A percentile compares a stretch with the other conserved stretches of the same genome.
Evolutionary conservation across 805 yeast species (phyloP).

Genomic region (Kuraishia molischiana): DNA sequence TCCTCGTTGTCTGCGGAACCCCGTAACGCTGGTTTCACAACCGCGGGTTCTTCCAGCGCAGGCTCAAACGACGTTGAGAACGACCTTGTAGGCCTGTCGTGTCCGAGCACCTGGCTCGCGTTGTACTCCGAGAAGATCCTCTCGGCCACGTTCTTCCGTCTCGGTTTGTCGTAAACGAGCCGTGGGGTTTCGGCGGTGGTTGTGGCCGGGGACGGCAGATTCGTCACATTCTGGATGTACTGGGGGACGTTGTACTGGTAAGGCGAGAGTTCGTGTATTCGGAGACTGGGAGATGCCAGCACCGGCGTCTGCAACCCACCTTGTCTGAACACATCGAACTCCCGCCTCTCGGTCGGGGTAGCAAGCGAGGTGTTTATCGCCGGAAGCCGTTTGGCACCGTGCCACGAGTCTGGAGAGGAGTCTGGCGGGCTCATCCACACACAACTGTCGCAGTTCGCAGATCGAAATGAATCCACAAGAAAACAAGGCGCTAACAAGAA

Average conservation of each 20-base stretch:
- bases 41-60: background rate
- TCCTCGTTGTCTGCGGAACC: background rate
- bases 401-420: no score
- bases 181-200: background rate
- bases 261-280: slow-evolving; percentile 1
- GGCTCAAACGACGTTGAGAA: background rate
- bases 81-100: background rate
- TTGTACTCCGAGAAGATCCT: slow-evolving; percentile 1
- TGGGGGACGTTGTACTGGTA: slow-evolving; percentile 2
- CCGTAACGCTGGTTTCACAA: no score
- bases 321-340: no score
- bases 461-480: no score
- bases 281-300: no score
- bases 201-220: slow-evolving; percentile 1
- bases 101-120: background rate
- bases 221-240: background rate
- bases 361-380: no score
- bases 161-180: background rate
- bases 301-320: no score
- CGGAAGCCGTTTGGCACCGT: no score
- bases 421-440: no score
- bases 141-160: background rate
- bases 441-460: no score
- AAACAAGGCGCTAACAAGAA: no score
- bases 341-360: no score